phyloP scores from a whole-genome alignment of 352 stramenopile genomes.

The Thraustochytrium sp. region DNA sequence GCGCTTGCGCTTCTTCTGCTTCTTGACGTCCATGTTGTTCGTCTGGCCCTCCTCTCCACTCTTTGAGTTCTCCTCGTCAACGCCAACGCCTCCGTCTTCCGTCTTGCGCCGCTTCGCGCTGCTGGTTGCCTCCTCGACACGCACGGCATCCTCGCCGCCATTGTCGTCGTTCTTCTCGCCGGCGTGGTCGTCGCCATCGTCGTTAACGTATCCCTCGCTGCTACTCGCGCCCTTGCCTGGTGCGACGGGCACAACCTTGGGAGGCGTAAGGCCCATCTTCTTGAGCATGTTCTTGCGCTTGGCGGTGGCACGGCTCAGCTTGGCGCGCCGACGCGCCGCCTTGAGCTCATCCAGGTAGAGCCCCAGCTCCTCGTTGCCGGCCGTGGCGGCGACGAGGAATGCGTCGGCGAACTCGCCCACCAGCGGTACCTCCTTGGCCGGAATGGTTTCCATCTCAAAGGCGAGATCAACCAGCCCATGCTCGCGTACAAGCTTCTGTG shows the following conservation, averaged over 20 bases:
- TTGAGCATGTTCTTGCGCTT: background rate
- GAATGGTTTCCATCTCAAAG: conserved; percentile 34
- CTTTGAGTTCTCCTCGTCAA: background rate
- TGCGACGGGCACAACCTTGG: too few relatives aligned
- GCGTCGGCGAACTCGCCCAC: conserved; percentile 27
- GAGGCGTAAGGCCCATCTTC: background rate
- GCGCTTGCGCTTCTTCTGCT: too few relatives aligned
- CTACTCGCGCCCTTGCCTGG: too few relatives aligned
- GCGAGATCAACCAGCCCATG: background rate
- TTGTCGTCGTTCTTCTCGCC: background rate
- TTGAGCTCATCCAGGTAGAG: background rate
- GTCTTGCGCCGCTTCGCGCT: background rate
- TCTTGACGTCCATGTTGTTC: too few relatives aligned
- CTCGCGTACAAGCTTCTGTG: background rate
- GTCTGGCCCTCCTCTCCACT: background rate
- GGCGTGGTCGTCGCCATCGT: background rate
- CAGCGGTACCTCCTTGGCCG: conserved; percentile 6
- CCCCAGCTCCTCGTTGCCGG: background rate
- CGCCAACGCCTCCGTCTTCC: background rate
- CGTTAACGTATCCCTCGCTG: background rate
- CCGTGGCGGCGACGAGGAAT: background rate
- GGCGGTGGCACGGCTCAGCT: background rate
- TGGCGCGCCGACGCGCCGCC: background rate
- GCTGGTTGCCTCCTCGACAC: background rate
- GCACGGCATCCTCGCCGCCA: background rate